Base-by-base conservation (phyloP, 1,284 basidiomycete species). In the Macrocystidia cucumis region DNA sequence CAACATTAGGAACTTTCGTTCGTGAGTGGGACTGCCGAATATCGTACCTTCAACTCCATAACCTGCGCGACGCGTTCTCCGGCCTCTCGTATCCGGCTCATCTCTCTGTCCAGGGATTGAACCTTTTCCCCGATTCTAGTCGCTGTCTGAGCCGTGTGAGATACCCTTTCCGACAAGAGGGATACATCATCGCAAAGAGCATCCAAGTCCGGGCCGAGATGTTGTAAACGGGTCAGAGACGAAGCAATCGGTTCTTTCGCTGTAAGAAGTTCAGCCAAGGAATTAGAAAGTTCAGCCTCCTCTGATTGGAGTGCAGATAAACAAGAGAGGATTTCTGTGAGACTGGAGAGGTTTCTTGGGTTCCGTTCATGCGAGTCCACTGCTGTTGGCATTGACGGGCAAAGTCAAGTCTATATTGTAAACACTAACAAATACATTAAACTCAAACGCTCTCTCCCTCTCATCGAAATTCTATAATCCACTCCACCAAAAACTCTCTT, bases 11-110 rank as follows among this genome's bases (percentile, higher is more conserved):
- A 23, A 31, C 12, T 9, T n/a, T 24, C 31, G 23, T 23, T 23
- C 20, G n/a, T 21, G 36, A 32, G 2, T 28, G 37, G 48, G 59
- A 43, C 42, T n/a, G n/a, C n/a, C n/a, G n/a, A n/a, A n/a, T n/a
- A n/a, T n/a, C n/a, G n/a, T n/a, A 86, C 88, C 72, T 93, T 96
- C 47, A 96, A 75, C 44, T 95, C 91, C 60, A 91, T 81, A 29
- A 91, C 83, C 54, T 90, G 84, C 1, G 74, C 77, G 3, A 95
- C 88, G 38, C 88, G 77, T 39, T 93, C 90, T 6, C 74, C 76
- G 7, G 91, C 86, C 49, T 88, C 86, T 28, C 83, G 75, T 9
- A 97, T 84, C 26, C 91, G 72, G 19, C 76, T 71, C 74, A 95
- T 91, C 62, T 97, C 90, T 50, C 91, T 85, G 51, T 98, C 93